These are phyloP conservation scores for Hypoxylon intermedium DNA, from an alignment of 495 filamentous ascomycete genomes.

Conservation along the genomic window DNA sequence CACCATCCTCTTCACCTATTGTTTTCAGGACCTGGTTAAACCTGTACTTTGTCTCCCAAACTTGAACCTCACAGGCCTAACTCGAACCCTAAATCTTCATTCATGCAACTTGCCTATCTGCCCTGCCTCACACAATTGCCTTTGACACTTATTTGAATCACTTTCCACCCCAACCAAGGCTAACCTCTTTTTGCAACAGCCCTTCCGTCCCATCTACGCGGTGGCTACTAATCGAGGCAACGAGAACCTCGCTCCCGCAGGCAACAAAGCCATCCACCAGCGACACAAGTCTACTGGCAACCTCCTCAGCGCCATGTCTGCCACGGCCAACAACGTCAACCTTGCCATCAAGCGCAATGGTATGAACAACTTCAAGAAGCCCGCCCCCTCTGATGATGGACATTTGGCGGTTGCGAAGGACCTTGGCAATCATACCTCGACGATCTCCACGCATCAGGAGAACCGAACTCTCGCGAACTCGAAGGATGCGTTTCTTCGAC, in stretches of 20 bases:
- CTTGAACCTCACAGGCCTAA: too few species aligned
- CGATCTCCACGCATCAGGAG: conserved; percentile 48
- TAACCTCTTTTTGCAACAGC: conserved; percentile 58
- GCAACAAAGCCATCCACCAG: conserved; percentile 72
- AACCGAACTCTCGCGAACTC: conserved; percentile 58
- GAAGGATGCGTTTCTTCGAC: conserved; percentile 59
- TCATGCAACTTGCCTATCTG: neutral
- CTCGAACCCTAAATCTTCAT: too few species aligned
- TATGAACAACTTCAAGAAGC: conserved; percentile 80
- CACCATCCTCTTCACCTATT: neutral
- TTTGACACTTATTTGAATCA: neutral
- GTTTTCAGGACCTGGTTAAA: too few species aligned
- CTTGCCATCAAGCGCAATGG: conserved; percentile 74
- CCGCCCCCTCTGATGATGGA: conserved; percentile 13
- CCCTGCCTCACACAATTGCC: neutral
- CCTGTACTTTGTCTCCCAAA: too few species aligned
- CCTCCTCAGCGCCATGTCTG: conserved; percentile 60
- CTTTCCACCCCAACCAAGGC: neutral
- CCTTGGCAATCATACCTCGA: too few species aligned
- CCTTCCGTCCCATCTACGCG: conserved; percentile 70
- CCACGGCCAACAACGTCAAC: conserved; percentile 59
- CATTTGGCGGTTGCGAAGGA: conserved; percentile 6
- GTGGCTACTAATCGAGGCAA: conserved; percentile 63
- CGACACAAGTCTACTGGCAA: conserved; percentile 82
- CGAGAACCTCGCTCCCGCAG: conserved; percentile 70